Percentiles rank a stretch among this genome's conserved stretches.
These are phyloP conservation scores for Fulvia fulva DNA, from an alignment of 2,329 filamentous ascomycete genomes.

Conservation along the genomic window DNA sequence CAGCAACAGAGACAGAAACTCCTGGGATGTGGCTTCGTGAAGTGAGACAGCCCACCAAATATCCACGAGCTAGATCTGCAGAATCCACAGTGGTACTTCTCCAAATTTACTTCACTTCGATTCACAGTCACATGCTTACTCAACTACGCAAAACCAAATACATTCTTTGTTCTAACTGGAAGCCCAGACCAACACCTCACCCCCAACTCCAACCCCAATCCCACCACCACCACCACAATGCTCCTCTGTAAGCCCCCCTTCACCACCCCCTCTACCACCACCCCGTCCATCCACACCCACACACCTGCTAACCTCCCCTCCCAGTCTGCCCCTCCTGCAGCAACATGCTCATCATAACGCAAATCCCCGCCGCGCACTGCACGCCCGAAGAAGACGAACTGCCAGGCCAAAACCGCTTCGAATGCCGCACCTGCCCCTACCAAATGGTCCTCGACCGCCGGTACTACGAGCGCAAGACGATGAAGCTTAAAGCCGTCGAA, in stretches of 20 bases:
- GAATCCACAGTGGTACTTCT: background rate
- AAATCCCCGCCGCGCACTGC: constrained; percentile 36
- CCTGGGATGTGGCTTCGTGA: background rate
- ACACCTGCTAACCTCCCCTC: constrained; percentile 4
- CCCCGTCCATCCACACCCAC: background rate
- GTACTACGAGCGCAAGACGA: constrained; percentile 74
- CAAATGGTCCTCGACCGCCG: constrained; percentile 75
- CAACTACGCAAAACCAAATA: no score
- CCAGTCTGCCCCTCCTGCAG: constrained; percentile 78
- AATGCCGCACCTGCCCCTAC: constrained; percentile 84
- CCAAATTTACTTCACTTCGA: background rate
- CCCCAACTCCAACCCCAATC: background rate
- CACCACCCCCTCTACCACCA: constrained; percentile 1
- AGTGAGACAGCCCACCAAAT: background rate
- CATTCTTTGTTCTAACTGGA: no score
- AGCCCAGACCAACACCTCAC: background rate
- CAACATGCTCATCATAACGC: constrained; percentile 74
- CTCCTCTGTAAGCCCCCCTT: constrained; percentile 57
- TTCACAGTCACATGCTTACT: background rate
- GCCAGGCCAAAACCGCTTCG: constrained; percentile 68
- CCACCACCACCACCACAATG: constrained; percentile 44
- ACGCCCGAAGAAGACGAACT: constrained; percentile 33
- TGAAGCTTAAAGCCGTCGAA: constrained; percentile 82
- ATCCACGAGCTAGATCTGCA: background rate
- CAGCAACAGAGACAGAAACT: background rate